Percentiles rank a stretch among this genome's conserved stretches.
Evolutionary conservation across 306 rosid species (phyloP).

Genomic region (Glycyrrhiza uralensis): DNA sequence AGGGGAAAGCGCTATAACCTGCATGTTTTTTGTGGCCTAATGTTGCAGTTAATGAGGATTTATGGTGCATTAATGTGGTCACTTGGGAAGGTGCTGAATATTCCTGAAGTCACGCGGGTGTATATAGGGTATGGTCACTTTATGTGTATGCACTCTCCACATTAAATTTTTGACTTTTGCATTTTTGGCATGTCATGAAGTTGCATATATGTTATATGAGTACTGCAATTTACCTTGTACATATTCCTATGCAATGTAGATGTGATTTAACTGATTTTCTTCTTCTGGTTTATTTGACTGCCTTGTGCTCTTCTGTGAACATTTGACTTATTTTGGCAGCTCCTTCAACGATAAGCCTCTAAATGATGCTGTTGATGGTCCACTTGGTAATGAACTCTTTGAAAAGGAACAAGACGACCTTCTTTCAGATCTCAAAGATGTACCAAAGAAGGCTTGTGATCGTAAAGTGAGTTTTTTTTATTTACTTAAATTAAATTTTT

Average conservation of each 20-base stretch:
- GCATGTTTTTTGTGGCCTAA: background rate
- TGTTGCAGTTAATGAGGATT: conserved; percentile 84
- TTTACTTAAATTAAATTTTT: background rate
- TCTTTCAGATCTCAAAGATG: conserved; percentile 83
- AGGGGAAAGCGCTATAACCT: background rate
- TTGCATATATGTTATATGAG: background rate
- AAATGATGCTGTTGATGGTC: conserved; percentile 49
- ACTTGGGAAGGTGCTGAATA: conserved; percentile 90
- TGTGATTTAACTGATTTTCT: background rate
- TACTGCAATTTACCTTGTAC: too few species aligned
- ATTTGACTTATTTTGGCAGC: conserved; percentile 35
- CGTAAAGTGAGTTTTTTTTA: conserved; percentile 62
- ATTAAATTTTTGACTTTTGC: background rate
- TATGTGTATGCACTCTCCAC: background rate
- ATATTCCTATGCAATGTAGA: background rate
- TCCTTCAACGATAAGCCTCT: conserved; percentile 87
- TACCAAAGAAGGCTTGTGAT: conserved; percentile 95
- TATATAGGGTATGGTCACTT: conserved; percentile 78
- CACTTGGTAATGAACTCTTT: conserved; percentile 83
- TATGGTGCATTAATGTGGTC: conserved; percentile 99
- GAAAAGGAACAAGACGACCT: conserved; percentile 90
- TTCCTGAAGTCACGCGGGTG: conserved; percentile 91
- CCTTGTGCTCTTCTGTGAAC: background rate
- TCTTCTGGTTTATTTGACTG: background rate
- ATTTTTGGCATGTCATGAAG: background rate